Conservation (phyloP, 2,329 filamentous ascomycete genomes). For the Fonsecaea multimorphosa region DNA sequence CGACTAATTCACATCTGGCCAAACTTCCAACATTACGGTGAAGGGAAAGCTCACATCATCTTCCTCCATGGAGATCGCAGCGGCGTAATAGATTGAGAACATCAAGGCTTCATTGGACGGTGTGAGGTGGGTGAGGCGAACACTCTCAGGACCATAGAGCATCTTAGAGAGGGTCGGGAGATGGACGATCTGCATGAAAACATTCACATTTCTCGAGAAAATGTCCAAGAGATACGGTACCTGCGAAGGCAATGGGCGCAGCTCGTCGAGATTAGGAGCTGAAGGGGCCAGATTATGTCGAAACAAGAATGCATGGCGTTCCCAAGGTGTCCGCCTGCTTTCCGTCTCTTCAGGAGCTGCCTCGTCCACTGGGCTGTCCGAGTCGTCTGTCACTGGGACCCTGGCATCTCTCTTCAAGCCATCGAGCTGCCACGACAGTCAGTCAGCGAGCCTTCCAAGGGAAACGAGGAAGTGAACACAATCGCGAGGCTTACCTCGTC, state of each 20-base stretch:
- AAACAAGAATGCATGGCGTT: slow-evolving; percentile 61
- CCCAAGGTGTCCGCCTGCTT: slow-evolving; percentile 50
- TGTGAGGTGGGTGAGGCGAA: slow-evolving; percentile 44
- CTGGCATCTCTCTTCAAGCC: slow-evolving; percentile 49
- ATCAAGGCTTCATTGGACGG: slow-evolving; percentile 60
- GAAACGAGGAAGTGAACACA: background rate
- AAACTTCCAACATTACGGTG: background rate
- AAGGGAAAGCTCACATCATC: slow-evolving; percentile 55
- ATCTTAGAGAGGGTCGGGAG: slow-evolving; percentile 43
- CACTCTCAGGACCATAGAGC: slow-evolving; percentile 46
- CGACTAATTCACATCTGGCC: background rate
- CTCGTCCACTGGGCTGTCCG: slow-evolving; percentile 46
- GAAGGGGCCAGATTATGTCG: slow-evolving; percentile 47
- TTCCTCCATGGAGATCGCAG: slow-evolving; percentile 63
- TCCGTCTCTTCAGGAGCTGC: slow-evolving; percentile 44
- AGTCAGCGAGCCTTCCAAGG: slow-evolving; percentile 35
- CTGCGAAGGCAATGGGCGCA: slow-evolving; percentile 62
- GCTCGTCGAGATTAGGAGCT: slow-evolving; percentile 46
- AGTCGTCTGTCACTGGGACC: slow-evolving; percentile 44
- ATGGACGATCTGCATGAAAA: slow-evolving; percentile 43
- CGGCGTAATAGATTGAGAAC: slow-evolving; percentile 64
- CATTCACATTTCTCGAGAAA: slow-evolving; percentile 61
- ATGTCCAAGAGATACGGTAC: slow-evolving; percentile 60
- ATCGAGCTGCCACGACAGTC: slow-evolving; percentile 47
- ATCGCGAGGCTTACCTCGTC: slow-evolving; percentile 59